Conservation (phyloP, 208 protist species). For the Wallacemonas sp. region DNA sequence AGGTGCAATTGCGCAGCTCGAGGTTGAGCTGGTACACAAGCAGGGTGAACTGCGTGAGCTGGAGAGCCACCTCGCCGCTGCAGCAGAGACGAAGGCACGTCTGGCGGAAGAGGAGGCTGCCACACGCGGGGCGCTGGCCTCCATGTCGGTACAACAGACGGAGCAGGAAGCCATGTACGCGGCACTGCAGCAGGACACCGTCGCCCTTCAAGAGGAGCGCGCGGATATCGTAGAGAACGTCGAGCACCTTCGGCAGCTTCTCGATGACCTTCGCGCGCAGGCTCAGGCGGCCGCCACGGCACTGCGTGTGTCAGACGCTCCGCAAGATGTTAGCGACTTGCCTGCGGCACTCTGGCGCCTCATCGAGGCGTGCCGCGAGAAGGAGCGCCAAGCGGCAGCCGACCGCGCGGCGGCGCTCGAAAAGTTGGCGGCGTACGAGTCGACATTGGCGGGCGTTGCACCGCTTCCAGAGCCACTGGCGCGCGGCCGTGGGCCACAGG, state of each 20-base stretch:
- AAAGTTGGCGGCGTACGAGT: neutral
- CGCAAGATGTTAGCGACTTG: too few relatives aligned
- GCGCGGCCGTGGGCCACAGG: neutral
- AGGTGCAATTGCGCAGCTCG: neutral
- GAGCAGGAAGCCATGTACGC: conserved; percentile 1
- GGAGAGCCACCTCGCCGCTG: neutral
- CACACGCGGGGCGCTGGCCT: neutral
- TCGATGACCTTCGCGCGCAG: neutral
- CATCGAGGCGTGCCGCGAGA: neutral
- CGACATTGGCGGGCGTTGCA: neutral
- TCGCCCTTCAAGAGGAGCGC: neutral
- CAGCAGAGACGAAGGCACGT: neutral
- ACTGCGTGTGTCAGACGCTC: too few relatives aligned
- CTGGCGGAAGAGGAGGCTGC: conserved; percentile 8
- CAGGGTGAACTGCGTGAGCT: neutral
- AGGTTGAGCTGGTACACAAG: neutral
- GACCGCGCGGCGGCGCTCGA: neutral
- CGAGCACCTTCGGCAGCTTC: neutral
- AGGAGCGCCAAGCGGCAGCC: neutral
- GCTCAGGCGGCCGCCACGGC: too few relatives aligned
- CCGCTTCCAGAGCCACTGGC: neutral
- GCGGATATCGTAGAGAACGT: neutral
- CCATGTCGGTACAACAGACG: neutral
- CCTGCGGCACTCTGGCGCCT: neutral
- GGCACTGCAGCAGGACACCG: conserved; percentile 4